Base-by-base conservation (phyloP, 2,329 filamentous ascomycete genomes). In the Teratosphaeria gauchensis region DNA sequence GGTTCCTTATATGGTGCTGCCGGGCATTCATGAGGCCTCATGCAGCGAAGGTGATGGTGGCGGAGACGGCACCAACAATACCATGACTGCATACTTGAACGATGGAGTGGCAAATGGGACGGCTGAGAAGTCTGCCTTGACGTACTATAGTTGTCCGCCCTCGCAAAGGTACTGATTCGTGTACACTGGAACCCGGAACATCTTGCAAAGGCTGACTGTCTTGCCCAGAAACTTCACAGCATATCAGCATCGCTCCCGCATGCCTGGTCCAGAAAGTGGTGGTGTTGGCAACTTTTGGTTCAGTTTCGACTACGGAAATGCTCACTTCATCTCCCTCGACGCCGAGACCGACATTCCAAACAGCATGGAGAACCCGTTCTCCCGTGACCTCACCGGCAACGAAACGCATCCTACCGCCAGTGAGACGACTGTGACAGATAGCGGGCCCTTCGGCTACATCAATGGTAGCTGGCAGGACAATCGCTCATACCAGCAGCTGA, bases 281-380 rank as follows among this genome's bases (percentile, higher is more conserved):
- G 38, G 51, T 14, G 30, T 59, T 33, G 35, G 21, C 21, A 30
- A 48, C 7, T 59, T 56, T 31, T 59, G 78, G 78, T 63, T 75
- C 68, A 79, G 76, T 1, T 81, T 80, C 63, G 77, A 81, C 70
- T 80, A 80, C 63, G 78, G 78, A 28, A 70, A 80, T n/a, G 78
- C 75, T 2, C 78, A 81, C 65, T 80, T 80, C 58, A 68, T 80
- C 61, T 68, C 74, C n/a, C 68, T 81, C 35, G 71, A 80, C 54
- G 73, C 71, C 19, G 78, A 80, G 64, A 81, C 78, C 53, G 78
- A 81, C 66, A 80, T 75, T 62, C 73, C 76, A 53, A 69, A 77
- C 65, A 76, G 74, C 61, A 78, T 78, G 33, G 33, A 35, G 9
- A 72, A 76, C 54, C 72, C 76, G 12, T 79, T 80, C 59, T 66